A percentile compares a stretch with the other conserved stretches of the same genome.
Evolutionary conservation across 2,329 filamentous ascomycete species (phyloP).

Genomic region (Raffaelea arxii): DNA sequence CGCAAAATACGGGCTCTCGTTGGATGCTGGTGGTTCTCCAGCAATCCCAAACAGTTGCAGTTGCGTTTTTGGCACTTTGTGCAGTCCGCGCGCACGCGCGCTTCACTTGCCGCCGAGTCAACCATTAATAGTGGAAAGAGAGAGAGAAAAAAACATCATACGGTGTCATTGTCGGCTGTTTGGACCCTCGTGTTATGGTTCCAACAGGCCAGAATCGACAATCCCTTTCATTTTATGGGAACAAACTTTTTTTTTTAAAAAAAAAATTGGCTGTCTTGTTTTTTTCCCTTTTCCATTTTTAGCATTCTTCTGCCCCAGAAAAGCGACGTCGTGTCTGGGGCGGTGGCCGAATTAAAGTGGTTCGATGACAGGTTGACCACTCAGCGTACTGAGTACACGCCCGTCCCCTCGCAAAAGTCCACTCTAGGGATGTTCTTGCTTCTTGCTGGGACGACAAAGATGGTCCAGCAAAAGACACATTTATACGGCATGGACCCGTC

Average conservation of each 20-base stretch:
- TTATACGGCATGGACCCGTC: conserved; percentile 41
- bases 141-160: too few species aligned
- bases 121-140: too few species aligned
- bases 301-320: too few species aligned
- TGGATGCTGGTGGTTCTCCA: background rate
- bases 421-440: background rate
- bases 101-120: too few species aligned
- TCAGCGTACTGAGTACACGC: background rate
- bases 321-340: background rate
- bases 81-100: too few species aligned
- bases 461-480: background rate
- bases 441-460: background rate
- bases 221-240: too few species aligned
- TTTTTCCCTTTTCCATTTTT: too few species aligned
- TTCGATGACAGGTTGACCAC: background rate
- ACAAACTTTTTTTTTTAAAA: too few species aligned
- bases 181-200: too few species aligned
- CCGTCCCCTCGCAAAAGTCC: background rate
- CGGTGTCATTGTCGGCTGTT: too few species aligned
- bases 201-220: too few species aligned
- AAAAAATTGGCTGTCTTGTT: too few species aligned
- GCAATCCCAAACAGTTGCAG: background rate
- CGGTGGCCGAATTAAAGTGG: conserved; percentile 1
- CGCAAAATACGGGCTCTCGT: background rate
- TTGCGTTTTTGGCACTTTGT: background rate